phyloP scores from a whole-genome alignment of 202 grass and related monocot genomes.

The Zizania palustris region DNA sequence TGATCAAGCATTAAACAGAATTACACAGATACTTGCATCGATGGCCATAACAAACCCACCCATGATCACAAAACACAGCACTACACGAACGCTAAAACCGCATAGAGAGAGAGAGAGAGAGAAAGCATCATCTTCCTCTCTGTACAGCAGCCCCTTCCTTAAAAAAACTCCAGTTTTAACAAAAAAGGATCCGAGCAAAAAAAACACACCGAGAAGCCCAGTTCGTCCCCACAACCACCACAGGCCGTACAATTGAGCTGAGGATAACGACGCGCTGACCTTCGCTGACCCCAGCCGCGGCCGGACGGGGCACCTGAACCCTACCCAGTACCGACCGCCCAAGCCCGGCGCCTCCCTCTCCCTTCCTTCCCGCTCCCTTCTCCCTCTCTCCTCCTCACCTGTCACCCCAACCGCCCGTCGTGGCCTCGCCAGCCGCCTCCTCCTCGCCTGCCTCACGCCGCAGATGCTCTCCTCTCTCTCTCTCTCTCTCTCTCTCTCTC shows the following conservation, averaged over 20 bases:
- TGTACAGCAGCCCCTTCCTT: not conserved
- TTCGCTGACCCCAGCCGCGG: not conserved
- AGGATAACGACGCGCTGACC: not conserved
- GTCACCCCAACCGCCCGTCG: not conserved
- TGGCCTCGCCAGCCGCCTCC: too few relatives aligned
- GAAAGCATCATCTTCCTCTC: not conserved
- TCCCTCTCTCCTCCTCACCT: not conserved
- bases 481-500: not conserved
- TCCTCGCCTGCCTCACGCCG: not conserved
- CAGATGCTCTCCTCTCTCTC: conserved; percentile 11
- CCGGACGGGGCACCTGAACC: not conserved
- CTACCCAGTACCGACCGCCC: conserved; percentile 7
- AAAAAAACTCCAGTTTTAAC: not conserved
- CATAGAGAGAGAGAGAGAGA: not conserved
- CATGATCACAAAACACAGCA: not conserved
- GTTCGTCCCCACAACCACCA: not conserved
- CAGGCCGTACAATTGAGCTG: conserved; percentile 12
- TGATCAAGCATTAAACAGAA: not conserved
- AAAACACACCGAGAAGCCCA: not conserved
- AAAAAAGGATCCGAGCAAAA: not conserved
- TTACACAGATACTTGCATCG: not conserved
- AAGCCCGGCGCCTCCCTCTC: not conserved
- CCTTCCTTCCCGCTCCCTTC: not conserved
- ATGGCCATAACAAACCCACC: not conserved
- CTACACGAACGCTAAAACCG: not conserved